Base-by-base conservation (phyloP, 371 early-diverging fungal species). In the Mortierella sp. region DNA sequence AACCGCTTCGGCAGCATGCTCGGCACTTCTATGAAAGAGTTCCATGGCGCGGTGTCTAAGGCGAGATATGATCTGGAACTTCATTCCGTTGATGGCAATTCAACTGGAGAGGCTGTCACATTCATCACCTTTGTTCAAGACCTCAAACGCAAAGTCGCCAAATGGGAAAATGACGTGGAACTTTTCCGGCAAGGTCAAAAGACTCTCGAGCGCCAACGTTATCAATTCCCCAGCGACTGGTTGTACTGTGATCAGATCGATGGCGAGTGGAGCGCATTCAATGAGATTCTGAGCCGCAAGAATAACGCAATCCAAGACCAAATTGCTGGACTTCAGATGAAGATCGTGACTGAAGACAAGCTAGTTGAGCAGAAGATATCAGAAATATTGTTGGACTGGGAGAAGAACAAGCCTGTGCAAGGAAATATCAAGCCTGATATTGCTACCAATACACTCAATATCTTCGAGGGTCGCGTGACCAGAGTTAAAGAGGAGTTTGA, bases 81-180 rank as follows among this genome's bases (percentile, higher is more conserved):
- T 67, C 94, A 96, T 65, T 90, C 94, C 22, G 93, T 95, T 53
- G 96, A 96, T 57, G 91, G 91, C 58, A 91, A 92, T 62, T 89
- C 95, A 4, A 99, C 98, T 4, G 89, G 94, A 67, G 98, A 97
- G 76, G 95, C 97, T 1, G 97, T 99, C 5, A 88, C 92, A 0
- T 97, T 98, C 63, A 96, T 98, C 75, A 97, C 97, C n/a, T 96
- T 96, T 85, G 93, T 99, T 52, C 97, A 98, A 84, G 96, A 97
- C 65, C 89, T 98, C 61, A 96, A 96, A 86, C 92, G 92, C 63
- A 95, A 96, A 87, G 87, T 94, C 9, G 86, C 89, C n/a, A 89
- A 88, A 32, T 98, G 97, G 98, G 88, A 87, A 36, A 81, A 85
- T 16, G 94, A 94, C 73, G 93, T 99, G 9, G 96, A 94, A 36